Percentiles rank a stretch among this genome's conserved stretches.
These are phyloP conservation scores for Tillandsia fasciculata DNA, from an alignment of 176 grass and related monocot genomes.

Conservation along the genomic window DNA sequence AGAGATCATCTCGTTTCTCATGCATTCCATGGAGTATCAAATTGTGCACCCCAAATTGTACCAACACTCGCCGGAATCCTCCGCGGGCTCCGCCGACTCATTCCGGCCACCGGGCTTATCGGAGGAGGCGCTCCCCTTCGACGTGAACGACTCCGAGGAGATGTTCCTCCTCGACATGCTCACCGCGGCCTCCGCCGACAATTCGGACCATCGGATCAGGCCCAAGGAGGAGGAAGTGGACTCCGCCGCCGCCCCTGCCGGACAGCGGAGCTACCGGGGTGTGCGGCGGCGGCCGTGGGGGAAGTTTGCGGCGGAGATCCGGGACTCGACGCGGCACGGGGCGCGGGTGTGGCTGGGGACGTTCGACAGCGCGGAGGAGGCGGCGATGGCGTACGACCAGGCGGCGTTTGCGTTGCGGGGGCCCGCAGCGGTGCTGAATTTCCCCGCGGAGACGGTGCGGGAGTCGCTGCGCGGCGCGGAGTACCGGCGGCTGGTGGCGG, in stretches of 20 bases:
- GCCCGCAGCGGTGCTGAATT: conserved; percentile 43
- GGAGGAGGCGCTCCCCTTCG: conserved; percentile 16
- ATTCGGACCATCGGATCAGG: not conserved
- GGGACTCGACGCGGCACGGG: conserved; percentile 60
- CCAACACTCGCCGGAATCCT: conserved; percentile 31
- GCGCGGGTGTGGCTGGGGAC: conserved; percentile 63
- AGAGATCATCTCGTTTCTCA: not conserved
- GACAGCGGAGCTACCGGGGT: conserved; percentile 28
- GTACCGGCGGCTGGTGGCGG: too few relatives aligned
- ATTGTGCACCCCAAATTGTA: conserved; percentile 1
- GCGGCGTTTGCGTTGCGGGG: conserved; percentile 57
- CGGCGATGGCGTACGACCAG: conserved; percentile 74
- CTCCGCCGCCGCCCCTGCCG: not conserved
- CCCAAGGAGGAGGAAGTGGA: too few relatives aligned
- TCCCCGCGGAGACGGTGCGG: conserved; percentile 41
- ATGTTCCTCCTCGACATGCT: conserved; percentile 28
- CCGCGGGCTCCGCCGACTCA: conserved; percentile 22
- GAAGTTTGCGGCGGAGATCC: conserved; percentile 65
- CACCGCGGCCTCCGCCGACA: not conserved
- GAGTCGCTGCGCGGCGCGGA: conserved; percentile 25
- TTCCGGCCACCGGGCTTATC: not conserved
- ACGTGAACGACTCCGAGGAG: conserved; percentile 28
- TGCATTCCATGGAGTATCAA: conserved; percentile 8
- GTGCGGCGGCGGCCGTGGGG: conserved; percentile 66
- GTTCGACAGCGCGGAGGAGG: conserved; percentile 53